Conservation (phyloP, 768 basidiomycete species). For the Auricularia sp. region DNA sequence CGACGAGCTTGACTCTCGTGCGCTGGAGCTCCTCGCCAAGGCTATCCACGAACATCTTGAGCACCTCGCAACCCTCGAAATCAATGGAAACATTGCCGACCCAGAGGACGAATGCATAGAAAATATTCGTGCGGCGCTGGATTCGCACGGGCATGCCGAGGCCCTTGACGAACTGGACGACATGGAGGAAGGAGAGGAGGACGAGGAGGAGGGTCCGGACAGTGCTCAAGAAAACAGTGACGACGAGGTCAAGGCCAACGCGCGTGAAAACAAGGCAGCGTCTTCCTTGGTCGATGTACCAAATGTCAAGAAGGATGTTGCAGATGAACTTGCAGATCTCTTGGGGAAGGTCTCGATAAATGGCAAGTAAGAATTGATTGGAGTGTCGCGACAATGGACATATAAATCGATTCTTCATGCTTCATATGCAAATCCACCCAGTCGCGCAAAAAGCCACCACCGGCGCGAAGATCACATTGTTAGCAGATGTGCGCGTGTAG, state of each 20-base stretch:
- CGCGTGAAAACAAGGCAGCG: constrained; percentile 22
- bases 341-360: constrained; percentile 44
- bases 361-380: no score
- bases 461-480: no score
- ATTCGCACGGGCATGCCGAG: constrained; percentile 28
- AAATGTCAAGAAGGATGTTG: constrained; percentile 17
- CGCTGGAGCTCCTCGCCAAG: constrained; percentile 57
- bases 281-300: constrained; percentile 9
- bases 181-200: constrained; percentile 65
- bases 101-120: constrained; percentile 35
- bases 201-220: constrained; percentile 40
- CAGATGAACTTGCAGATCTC: constrained; percentile 54
- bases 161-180: constrained; percentile 50
- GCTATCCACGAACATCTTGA: constrained; percentile 52
- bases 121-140: constrained; percentile 30
- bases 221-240: constrained; percentile 32
- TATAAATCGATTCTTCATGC: no score
- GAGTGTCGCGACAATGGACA: no score
- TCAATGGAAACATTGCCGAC: constrained; percentile 63
- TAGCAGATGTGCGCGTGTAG: neutral
- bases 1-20: constrained; percentile 70
- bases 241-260: constrained; percentile 27
- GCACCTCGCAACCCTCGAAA: constrained; percentile 56
- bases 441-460: no score
- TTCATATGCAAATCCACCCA: no score